A percentile compares a stretch with the other conserved stretches of the same genome.
phyloP scores from a whole-genome alignment of 768 basidiomycete genomes.

The Leccinum arenicola region DNA sequence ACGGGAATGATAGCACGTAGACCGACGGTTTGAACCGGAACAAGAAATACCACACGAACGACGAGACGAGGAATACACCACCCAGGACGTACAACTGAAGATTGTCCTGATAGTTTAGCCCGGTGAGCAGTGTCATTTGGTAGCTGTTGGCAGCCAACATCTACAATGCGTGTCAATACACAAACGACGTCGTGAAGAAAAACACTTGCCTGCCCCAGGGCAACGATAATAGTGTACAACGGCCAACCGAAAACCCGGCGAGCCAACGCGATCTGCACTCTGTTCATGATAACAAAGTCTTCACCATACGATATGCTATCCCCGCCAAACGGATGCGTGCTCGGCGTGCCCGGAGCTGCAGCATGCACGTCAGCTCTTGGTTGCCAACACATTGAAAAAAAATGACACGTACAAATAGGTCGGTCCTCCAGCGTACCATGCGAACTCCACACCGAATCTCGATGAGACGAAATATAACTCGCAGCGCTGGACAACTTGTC shows the following conservation, averaged over 20 bases:
- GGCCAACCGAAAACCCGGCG: slow-evolving; percentile 85
- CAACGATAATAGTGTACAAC: slow-evolving; percentile 86
- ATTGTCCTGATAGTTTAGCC: slow-evolving; percentile 78
- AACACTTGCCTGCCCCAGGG: slow-evolving; percentile 64
- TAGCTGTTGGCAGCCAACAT: slow-evolving; percentile 92
- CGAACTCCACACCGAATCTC: slow-evolving; percentile 82
- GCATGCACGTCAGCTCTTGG: not conserved
- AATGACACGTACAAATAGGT: slow-evolving; percentile 60
- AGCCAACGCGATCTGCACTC: slow-evolving; percentile 80
- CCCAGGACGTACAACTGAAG: slow-evolving; percentile 90
- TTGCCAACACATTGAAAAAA: slow-evolving; percentile 12
- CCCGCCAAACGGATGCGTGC: slow-evolving; percentile 45
- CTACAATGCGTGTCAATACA: slow-evolving; percentile 30
- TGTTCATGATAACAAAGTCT: slow-evolving; percentile 76
- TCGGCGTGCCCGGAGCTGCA: slow-evolving; percentile 44
- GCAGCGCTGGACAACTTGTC: slow-evolving; percentile 84
- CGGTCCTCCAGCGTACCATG: slow-evolving; percentile 52
- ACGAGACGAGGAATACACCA: slow-evolving; percentile 80
- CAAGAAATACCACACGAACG: slow-evolving; percentile 84
- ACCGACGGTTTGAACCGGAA: slow-evolving; percentile 88
- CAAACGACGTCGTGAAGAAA: not conserved
- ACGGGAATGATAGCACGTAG: slow-evolving; percentile 81
- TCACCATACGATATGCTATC: slow-evolving; percentile 50
- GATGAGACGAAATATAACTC: slow-evolving; percentile 72
- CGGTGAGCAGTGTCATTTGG: slow-evolving; percentile 89